These are phyloP conservation scores for Cladosporium sphaerospermum DNA, from an alignment of 2,329 filamentous ascomycete species.

Conservation along the genomic window DNA sequence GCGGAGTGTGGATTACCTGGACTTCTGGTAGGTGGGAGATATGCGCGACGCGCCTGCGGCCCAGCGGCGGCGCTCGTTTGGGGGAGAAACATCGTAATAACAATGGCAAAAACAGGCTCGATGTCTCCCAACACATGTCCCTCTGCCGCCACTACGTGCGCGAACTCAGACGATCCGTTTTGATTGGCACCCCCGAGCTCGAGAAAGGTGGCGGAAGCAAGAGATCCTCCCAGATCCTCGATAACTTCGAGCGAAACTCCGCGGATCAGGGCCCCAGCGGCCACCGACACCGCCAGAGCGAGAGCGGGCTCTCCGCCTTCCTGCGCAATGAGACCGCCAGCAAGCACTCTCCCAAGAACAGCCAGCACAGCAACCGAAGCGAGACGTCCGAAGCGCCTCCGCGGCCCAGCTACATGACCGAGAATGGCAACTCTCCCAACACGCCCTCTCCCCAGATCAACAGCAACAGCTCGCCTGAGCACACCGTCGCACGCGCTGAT, in stretches of 20 bases:
- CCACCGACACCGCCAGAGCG: constrained; percentile 30
- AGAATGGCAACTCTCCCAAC: constrained; percentile 40
- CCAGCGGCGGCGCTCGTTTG: not conserved
- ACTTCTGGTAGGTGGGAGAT: constrained; percentile 72
- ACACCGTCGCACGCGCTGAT: constrained; percentile 80
- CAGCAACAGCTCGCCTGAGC: constrained; percentile 75
- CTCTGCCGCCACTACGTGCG: constrained; percentile 95
- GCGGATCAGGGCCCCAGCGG: constrained; percentile 31
- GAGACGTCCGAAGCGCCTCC: constrained; percentile 41
- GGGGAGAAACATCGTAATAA: not conserved
- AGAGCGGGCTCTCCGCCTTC: constrained; percentile 77
- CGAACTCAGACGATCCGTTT: constrained; percentile 84
- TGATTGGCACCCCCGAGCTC: constrained; percentile 85
- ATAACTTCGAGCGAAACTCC: constrained; percentile 43
- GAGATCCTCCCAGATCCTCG: constrained; percentile 74
- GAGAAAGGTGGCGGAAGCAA: constrained; percentile 73
- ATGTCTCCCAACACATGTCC: constrained; percentile 98
- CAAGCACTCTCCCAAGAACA: constrained; percentile 44
- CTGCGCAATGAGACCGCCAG: constrained; percentile 54
- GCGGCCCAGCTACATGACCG: constrained; percentile 55
- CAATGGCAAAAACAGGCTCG: constrained; percentile 60
- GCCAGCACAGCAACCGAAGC: constrained; percentile 33
- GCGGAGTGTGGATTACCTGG: constrained; percentile 92
- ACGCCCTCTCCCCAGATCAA: constrained; percentile 35
- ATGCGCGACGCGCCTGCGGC: not conserved